Conservation (phyloP, 2,329 filamentous ascomycete species). For the Sphaerulina populicola region DNA sequence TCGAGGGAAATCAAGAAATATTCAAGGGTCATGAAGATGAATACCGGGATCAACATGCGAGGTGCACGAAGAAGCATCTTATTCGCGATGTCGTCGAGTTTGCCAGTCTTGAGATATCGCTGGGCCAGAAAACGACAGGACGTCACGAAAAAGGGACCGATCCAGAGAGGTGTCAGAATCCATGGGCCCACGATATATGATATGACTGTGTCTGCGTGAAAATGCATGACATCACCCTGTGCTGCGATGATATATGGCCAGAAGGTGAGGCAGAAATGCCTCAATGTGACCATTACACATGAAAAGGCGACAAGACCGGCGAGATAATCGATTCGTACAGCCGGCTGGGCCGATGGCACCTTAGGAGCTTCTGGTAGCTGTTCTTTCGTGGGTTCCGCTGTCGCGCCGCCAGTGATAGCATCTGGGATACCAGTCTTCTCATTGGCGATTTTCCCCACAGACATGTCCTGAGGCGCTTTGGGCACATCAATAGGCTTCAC, state of each 20-base stretch:
- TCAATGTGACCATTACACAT: slow-evolving; percentile 39
- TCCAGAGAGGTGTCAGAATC: slow-evolving; percentile 42
- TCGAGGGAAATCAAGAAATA: slow-evolving; percentile 43
- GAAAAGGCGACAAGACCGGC: slow-evolving; percentile 41
- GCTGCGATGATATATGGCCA: slow-evolving; percentile 26
- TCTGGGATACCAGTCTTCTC: slow-evolving; percentile 18
- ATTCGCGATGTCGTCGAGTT: slow-evolving; percentile 38
- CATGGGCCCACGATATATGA: slow-evolving; percentile 39
- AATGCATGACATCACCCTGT: slow-evolving; percentile 34
- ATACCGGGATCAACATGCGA: slow-evolving; percentile 42
- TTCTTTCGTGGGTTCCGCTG: slow-evolving; percentile 14
- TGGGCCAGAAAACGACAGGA: slow-evolving; percentile 41
- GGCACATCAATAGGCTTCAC: slow-evolving; percentile 8
- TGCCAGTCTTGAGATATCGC: slow-evolving; percentile 38
- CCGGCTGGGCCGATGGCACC: slow-evolving; percentile 10
- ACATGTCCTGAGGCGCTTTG: slow-evolving; percentile 16
- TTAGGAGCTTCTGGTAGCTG: slow-evolving; percentile 17
- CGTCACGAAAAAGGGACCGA: slow-evolving; percentile 44
- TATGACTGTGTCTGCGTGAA: slow-evolving; percentile 36
- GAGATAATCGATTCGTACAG: slow-evolving; percentile 39
- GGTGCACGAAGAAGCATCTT: slow-evolving; percentile 40
- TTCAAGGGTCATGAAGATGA: slow-evolving; percentile 38
- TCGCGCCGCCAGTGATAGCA: slow-evolving; percentile 16
- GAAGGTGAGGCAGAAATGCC: slow-evolving; percentile 42
- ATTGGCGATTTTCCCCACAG: slow-evolving; percentile 8